Percentiles rank a stretch among this genome's conserved stretches.
Conservation (phyloP, 1,139 yeast genomes). For the Zygoascus meyerae region DNA sequence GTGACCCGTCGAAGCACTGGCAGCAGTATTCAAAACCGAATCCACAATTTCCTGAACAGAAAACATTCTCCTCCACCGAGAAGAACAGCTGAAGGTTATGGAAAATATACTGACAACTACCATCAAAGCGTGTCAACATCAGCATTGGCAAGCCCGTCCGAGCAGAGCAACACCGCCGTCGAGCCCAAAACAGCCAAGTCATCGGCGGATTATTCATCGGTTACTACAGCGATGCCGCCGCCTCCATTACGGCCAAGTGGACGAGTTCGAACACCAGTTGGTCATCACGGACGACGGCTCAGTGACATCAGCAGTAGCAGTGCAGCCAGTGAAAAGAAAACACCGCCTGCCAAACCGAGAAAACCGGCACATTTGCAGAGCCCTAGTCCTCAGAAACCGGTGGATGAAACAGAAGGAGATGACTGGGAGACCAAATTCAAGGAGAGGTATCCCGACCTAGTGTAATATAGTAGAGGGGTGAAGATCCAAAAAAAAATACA, state of each 20-base stretch:
- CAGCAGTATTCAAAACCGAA: conserved; percentile 51
- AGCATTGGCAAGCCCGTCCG: background rate
- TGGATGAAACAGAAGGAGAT: conserved; percentile 16
- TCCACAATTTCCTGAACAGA: conserved; percentile 51
- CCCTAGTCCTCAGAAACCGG: conserved; percentile 14
- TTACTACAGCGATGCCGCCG: conserved; percentile 12
- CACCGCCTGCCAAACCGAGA: conserved; percentile 48
- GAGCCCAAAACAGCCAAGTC: background rate
- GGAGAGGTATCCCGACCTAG: conserved; percentile 30
- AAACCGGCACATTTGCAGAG: conserved; percentile 52
- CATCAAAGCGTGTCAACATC: conserved; percentile 3
- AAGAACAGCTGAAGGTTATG: conserved; percentile 71
- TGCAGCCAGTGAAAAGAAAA: conserved; percentile 13
- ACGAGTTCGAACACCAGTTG: background rate
- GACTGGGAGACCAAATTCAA: conserved; percentile 30
- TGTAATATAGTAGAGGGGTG: conserved; percentile 11
- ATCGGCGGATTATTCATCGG: conserved; percentile 1
- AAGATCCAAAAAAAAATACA: background rate
- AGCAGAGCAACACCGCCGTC: background rate
- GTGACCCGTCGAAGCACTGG: conserved; percentile 11
- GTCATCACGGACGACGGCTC: conserved; percentile 21
- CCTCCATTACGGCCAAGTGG: conserved; percentile 5
- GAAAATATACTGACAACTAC: conserved; percentile 53
- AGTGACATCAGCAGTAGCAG: conserved; percentile 21
- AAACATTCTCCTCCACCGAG: conserved; percentile 43